Evolutionary conservation across 495 filamentous ascomycete genomes (phyloP), one percentile per base, ranked within the genome.

Genomic region (Penicillium flavigenum): DNA sequence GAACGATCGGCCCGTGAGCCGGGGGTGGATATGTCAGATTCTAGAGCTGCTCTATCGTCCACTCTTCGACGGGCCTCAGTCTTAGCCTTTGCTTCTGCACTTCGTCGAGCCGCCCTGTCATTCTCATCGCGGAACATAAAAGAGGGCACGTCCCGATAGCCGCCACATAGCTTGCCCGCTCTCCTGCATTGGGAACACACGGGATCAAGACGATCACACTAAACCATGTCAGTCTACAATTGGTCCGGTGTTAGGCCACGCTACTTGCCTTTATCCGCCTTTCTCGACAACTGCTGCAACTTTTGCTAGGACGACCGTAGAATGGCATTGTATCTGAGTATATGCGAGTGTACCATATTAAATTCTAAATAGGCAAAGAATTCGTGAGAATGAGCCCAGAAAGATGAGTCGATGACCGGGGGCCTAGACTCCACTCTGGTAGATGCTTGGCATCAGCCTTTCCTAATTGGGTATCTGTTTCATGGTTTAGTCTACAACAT

Each of bases 181-280:
- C 62, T 58, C 19, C 42, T 65, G 55, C 62, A 67, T 44, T 67
- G 65, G 20, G 65, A 65, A 42, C 65, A 68, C 38, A 61, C 46
- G 7, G 65, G 65, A 1, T 63, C 54, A n/a, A 60, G 45, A 16
- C 60, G 65, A 26, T 65, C 65, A 59, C 65, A 68, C 65, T 66
- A 53, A 29, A 57, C 14, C 36, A 39, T 29, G 22, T 26, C 38
- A 34, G 32, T 45, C 17, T 58, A 31, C 20, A n/a, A 16, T 39
- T 39, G 1, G 14, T 36, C 14, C 16, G 38, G 31, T 34, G 53
- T 47, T 27, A 38, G 27, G 45, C 14, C 24, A 22, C n/a, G 5
- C 24, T n/a, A 22, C 32, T 54, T 60, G 36, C 65, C 57, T 68
- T 68, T 42, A 68, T 68, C 29, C 65, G 54, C 49, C 65, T 53